Base-by-base conservation (phyloP, 176 grass and related monocot species). In the Coix lacrymajobi region DNA sequence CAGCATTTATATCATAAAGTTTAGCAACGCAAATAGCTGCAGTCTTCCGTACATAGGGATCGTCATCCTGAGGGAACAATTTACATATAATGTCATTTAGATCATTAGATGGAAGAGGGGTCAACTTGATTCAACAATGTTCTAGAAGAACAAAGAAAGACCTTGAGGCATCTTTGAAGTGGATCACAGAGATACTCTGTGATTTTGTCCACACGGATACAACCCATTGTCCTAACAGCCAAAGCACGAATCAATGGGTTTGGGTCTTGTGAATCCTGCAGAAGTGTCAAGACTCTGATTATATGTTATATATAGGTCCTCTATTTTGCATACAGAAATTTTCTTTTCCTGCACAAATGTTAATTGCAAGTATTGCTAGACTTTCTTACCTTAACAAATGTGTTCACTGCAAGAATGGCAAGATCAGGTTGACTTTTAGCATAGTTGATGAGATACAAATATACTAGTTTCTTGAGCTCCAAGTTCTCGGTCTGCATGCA, bases 401-500 rank as follows among this genome's bases (percentile, higher is more conserved):
- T 99, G 85, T 99, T 99, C 71, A 99, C 96, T 0, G 93, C 96
- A 84, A 99, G 93, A 94, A 99, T 99, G 70, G 96, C 96, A 70
- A 99, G 87, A 81, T 99, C 96, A 71, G 96, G 96, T 78, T 99
- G 96, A 82, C 96, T 99, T 84, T 96, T 99, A 71, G 96, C 96
- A 68, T 99, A 99, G 79, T 99, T 99, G 79, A 99, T 96, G 31
- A 99, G 96, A 88, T 96, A 99, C 48, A 99, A 88, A 89, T 99
- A 99, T 36, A 99, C 96, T 86, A 99, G 85, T 73, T 99, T 99
- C 87, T 99, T 99, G 57, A 99, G 79, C 83, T 99, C 96, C 66
- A 99, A 81, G 74, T 96, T 99, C 77, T 99, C 96, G 11, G 96
- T 99, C 81, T 99, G 96, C 96, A 95, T 99, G 83, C 96, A 99